phyloP scores from a whole-genome alignment of 495 filamentous ascomycete genomes.

The Xylaria nigripes region DNA sequence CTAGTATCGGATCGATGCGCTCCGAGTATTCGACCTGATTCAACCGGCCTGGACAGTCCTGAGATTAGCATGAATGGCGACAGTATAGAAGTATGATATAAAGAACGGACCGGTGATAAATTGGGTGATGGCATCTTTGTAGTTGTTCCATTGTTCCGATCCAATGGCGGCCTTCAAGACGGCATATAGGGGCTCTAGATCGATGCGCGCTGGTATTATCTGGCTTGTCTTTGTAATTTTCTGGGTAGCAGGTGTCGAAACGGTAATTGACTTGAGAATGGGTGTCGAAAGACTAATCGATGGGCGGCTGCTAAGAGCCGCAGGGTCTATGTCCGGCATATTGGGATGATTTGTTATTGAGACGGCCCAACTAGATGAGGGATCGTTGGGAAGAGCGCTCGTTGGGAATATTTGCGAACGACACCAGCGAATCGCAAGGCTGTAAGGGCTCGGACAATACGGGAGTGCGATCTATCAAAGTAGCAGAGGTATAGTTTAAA shows the following conservation, averaged over 20 bases:
- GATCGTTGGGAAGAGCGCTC: too few species aligned
- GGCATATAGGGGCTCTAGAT: constrained; percentile 83
- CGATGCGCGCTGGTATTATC: constrained; percentile 64
- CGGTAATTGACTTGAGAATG: constrained; percentile 53
- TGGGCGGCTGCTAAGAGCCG: constrained; percentile 68
- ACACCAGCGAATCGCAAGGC: constrained; percentile 15
- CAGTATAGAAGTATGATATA: constrained; percentile 11
- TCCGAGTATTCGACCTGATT: constrained; percentile 78
- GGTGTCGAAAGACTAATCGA: constrained; percentile 54
- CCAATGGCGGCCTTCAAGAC: constrained; percentile 69
- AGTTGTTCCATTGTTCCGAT: constrained; percentile 76
- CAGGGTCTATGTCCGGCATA: constrained; percentile 82
- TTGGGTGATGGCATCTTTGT: constrained; percentile 72
- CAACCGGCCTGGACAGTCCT: constrained; percentile 53
- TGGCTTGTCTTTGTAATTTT: constrained; percentile 60
- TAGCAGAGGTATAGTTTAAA: not conserved
- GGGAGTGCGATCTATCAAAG: too few species aligned
- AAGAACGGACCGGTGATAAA: constrained; percentile 69
- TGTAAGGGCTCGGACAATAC: not conserved
- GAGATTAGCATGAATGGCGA: constrained; percentile 13
- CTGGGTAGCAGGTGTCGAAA: constrained; percentile 47
- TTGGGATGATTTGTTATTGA: constrained; percentile 6
- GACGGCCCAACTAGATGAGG: constrained; percentile 4
- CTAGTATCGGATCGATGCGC: constrained; percentile 60
- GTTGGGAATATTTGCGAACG: constrained; percentile 5